Percentiles rank a stretch among this genome's conserved stretches.
These are phyloP conservation scores for Mycena capillaripes DNA, from an alignment of 768 basidiomycete genomes.

Conservation along the genomic window DNA sequence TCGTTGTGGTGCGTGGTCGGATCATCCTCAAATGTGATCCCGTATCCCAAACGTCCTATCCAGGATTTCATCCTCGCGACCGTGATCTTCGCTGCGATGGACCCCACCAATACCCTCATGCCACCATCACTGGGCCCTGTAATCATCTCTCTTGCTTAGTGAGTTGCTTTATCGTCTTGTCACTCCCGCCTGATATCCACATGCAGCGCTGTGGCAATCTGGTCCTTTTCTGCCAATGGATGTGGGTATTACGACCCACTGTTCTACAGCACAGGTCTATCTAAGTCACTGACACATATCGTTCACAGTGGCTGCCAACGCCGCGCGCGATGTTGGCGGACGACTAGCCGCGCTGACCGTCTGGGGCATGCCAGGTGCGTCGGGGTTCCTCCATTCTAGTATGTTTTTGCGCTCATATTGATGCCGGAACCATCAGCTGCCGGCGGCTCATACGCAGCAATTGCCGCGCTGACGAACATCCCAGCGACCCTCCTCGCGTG, in stretches of 20 bases:
- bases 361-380: constrained; percentile 64
- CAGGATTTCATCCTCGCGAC: constrained; percentile 64
- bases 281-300: not conserved
- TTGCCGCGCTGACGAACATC: constrained; percentile 76
- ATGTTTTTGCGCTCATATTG: not conserved
- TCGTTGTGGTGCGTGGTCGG: constrained; percentile 62
- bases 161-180: constrained; percentile 35
- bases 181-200: not conserved
- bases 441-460: constrained; percentile 66
- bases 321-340: constrained; percentile 78
- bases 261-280: too few species aligned
- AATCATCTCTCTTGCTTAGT: constrained; percentile 73
- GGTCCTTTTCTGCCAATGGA: constrained; percentile 70
- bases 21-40: too few species aligned
- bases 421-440: too few species aligned
- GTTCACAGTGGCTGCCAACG: constrained; percentile 64
- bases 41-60: too few species aligned
- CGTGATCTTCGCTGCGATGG: constrained; percentile 64
- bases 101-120: constrained; percentile 71
- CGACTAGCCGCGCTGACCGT: constrained; percentile 71
- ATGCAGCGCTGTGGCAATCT: constrained; percentile 66
- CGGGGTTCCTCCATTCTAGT: not conserved
- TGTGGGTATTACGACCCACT: constrained; percentile 1
- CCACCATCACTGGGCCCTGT: constrained; percentile 68
- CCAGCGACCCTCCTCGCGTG: constrained; percentile 71